Evolutionary conservation across 441 rosid genomes (phyloP).

Genomic region (Erysimum pusillum): DNA sequence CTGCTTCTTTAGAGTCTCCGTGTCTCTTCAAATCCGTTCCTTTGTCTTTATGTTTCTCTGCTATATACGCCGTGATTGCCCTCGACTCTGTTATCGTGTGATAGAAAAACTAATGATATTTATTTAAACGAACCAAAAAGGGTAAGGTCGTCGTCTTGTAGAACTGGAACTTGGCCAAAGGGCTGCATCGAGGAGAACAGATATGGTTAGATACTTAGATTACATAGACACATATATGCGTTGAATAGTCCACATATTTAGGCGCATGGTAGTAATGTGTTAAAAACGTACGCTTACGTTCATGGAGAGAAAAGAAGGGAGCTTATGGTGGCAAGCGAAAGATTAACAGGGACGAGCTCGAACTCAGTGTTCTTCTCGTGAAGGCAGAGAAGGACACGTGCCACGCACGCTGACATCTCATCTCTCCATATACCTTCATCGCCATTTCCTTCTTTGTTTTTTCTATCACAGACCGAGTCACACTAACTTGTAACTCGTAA

Average conservation of each 20-base stretch:
- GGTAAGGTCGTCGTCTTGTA: slow-evolving; percentile 78
- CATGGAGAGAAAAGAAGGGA: slow-evolving; percentile 61
- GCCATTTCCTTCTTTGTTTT: slow-evolving; percentile 47
- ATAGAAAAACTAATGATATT: not conserved
- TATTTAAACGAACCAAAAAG: slow-evolving; percentile 62
- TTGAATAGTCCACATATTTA: not conserved
- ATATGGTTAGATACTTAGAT: not conserved
- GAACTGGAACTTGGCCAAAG: slow-evolving; percentile 76
- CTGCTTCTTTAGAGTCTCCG: slow-evolving; percentile 60
- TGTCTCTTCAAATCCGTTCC: slow-evolving; percentile 66
- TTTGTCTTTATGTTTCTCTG: slow-evolving; percentile 64
- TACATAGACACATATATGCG: not conserved
- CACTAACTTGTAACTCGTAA: slow-evolving; percentile 28
- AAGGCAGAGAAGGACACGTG: slow-evolving; percentile 66
- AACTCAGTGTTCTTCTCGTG: slow-evolving; percentile 71
- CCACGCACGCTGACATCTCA: slow-evolving; percentile 64
- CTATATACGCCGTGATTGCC: slow-evolving; percentile 71
- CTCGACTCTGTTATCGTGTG: slow-evolving; percentile 63
- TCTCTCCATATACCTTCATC: slow-evolving; percentile 66
- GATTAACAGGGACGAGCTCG: slow-evolving; percentile 68
- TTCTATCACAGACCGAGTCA: not conserved
- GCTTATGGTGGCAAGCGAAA: slow-evolving; percentile 69
- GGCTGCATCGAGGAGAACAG: slow-evolving; percentile 57
- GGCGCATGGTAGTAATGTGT: slow-evolving; percentile 1
- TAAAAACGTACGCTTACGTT: slow-evolving; percentile 51